Conservation (phyloP, 768 basidiomycete species). For the Mycena leptocephala region DNA sequence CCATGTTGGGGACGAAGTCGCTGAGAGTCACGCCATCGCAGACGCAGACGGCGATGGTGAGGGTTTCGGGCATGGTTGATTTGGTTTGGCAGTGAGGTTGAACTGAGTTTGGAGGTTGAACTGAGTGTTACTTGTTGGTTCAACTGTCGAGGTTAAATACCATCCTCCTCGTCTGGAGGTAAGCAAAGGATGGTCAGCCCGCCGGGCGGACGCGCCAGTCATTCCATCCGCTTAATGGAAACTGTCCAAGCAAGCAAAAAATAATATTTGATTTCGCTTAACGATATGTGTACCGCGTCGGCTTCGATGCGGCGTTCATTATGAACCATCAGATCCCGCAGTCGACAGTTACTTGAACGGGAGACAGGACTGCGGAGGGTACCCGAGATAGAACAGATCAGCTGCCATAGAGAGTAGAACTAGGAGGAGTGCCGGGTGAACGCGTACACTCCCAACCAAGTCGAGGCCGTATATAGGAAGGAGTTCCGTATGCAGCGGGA, state of each 20-base stretch:
- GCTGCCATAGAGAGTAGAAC: too few species aligned
- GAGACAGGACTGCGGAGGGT: neutral
- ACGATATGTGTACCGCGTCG: too few species aligned
- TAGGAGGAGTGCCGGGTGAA: neutral
- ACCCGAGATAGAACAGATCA: neutral
- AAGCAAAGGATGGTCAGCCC: neutral
- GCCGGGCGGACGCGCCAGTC: neutral
- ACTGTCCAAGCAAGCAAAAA: too few species aligned
- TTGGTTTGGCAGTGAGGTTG: too few species aligned
- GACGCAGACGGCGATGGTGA: slow-evolving; percentile 34
- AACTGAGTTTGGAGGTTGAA: neutral
- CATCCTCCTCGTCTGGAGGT: neutral
- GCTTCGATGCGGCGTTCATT: too few species aligned
- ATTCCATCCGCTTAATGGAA: too few species aligned
- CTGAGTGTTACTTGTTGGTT: neutral
- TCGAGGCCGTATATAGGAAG: too few species aligned
- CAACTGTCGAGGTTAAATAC: neutral
- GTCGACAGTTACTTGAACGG: neutral
- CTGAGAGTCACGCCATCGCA: slow-evolving; percentile 32
- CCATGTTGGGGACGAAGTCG: slow-evolving; percentile 33
- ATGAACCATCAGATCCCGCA: neutral
- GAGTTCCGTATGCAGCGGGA: too few species aligned
- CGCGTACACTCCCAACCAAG: neutral
- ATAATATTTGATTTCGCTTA: too few species aligned
- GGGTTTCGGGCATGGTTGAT: slow-evolving; percentile 16